Percentiles rank a stretch among this genome's conserved stretches.
These are phyloP conservation scores for Phytophthora cryptogea DNA, from an alignment of 352 stramenopile species.

Conservation along the genomic window DNA sequence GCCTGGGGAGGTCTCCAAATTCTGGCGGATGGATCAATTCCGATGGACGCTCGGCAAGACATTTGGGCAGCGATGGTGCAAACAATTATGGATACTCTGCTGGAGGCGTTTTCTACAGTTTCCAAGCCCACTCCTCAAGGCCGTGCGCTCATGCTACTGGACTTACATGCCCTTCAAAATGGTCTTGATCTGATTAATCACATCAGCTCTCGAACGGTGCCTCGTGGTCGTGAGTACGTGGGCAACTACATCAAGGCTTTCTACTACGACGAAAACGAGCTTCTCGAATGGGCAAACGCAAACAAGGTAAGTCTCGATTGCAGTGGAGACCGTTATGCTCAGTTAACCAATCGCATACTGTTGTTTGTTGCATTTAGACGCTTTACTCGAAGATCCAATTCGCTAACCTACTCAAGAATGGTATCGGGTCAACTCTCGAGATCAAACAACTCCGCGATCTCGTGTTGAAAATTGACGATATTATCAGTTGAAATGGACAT, in stretches of 20 bases:
- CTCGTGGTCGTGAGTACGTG: slow-evolving; percentile 66
- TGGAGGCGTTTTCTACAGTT: slow-evolving; percentile 92
- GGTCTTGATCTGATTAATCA: slow-evolving; percentile 85
- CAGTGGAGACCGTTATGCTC: background rate
- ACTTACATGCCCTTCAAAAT: slow-evolving; percentile 91
- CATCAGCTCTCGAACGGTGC: slow-evolving; percentile 52
- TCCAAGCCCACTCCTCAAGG: slow-evolving; percentile 93
- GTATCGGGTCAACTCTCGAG: slow-evolving; percentile 57
- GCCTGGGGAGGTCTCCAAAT: slow-evolving; percentile 77
- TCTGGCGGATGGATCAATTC: slow-evolving; percentile 65
- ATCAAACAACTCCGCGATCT: slow-evolving; percentile 62
- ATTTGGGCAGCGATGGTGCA: slow-evolving; percentile 87
- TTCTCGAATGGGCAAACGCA: slow-evolving; percentile 80
- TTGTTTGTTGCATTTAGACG: slow-evolving; percentile 33
- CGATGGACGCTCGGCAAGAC: slow-evolving; percentile 66
- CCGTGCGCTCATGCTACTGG: slow-evolving; percentile 96
- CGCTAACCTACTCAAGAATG: slow-evolving; percentile 70
- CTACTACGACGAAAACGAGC: slow-evolving; percentile 84
- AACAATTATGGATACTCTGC: slow-evolving; percentile 86
- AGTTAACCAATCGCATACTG: slow-evolving; percentile 1
- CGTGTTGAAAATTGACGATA: slow-evolving; percentile 64
- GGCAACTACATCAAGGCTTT: slow-evolving; percentile 91
- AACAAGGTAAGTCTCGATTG: slow-evolving; percentile 57
- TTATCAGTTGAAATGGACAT: slow-evolving; percentile 39
- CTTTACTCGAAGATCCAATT: slow-evolving; percentile 65